phyloP scores from a whole-genome alignment of 1,284 basidiomycete genomes.

The Naganishia cerealis region DNA sequence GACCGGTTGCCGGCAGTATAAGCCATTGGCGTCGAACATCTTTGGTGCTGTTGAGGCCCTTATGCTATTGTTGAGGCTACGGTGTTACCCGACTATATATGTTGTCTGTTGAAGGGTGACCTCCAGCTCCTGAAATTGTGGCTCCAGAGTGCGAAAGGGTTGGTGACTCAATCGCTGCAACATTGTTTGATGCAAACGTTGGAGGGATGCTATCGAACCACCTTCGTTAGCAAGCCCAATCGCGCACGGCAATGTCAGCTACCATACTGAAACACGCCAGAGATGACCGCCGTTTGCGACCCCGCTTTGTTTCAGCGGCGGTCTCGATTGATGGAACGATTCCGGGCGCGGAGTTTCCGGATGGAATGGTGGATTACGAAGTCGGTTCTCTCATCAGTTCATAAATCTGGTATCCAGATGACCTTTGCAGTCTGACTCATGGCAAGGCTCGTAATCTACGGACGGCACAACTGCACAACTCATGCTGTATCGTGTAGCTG shows the following conservation, averaged over 20 bases:
- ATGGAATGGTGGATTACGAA: too few relatives aligned
- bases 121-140: too few relatives aligned
- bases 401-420: neutral
- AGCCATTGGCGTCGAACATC: slow-evolving; percentile 32
- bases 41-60: neutral
- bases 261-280: neutral
- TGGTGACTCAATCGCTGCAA: too few relatives aligned
- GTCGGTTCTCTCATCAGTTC: neutral
- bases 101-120: too few relatives aligned
- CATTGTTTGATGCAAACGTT: too few relatives aligned
- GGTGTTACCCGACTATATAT: too few relatives aligned
- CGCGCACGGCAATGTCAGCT: too few relatives aligned
- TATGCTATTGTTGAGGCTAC: neutral
- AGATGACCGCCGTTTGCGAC: neutral
- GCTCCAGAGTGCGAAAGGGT: neutral
- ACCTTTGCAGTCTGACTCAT: neutral
- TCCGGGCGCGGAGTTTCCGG: neutral
- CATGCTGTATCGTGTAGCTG: neutral
- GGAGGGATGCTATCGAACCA: too few relatives aligned
- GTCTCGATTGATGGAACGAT: slow-evolving; percentile 3
- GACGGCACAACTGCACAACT: neutral
- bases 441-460: neutral
- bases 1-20: slow-evolving; percentile 37
- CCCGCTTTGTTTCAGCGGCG: neutral
- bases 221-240: too few relatives aligned